A percentile compares a stretch with the other conserved stretches of the same genome.
These are phyloP conservation scores for Neofusicoccum kwambonambiense DNA, from an alignment of 2,329 filamentous ascomycete species.

Conservation along the genomic window DNA sequence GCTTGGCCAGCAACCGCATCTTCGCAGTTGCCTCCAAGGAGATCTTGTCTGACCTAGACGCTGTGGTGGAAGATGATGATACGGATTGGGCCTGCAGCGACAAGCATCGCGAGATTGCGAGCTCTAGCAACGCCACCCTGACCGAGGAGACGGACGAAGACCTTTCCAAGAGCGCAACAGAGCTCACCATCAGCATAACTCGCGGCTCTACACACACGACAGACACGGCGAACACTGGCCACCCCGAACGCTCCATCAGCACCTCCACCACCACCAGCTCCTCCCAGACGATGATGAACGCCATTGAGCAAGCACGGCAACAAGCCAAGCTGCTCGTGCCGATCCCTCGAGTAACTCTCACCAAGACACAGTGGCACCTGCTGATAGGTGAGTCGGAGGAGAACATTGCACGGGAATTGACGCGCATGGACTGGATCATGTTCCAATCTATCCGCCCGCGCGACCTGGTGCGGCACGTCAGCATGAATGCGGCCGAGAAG, in stretches of 20 bases:
- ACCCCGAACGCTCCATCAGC: conserved; percentile 15
- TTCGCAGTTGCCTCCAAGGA: conserved; percentile 84
- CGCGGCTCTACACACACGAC: neutral
- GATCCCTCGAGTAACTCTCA: conserved; percentile 66
- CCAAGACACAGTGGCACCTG: conserved; percentile 83
- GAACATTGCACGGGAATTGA: conserved; percentile 85
- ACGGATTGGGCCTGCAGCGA: conserved; percentile 88
- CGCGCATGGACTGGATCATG: conserved; percentile 96
- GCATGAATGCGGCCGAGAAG: conserved; percentile 67
- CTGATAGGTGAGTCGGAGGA: conserved; percentile 87
- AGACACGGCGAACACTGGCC: neutral
- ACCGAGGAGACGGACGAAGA: conserved; percentile 24
- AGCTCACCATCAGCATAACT: conserved; percentile 12
- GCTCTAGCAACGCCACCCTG: conserved; percentile 41
- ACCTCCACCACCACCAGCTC: conserved; percentile 30
- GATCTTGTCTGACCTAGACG: conserved; percentile 75
- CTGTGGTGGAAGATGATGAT: conserved; percentile 82
- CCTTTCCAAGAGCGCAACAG: conserved; percentile 10
- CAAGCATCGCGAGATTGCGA: conserved; percentile 50
- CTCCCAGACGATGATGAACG: conserved; percentile 56
- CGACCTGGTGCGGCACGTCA: conserved; percentile 90
- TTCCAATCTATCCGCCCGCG: conserved; percentile 92
- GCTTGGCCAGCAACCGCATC: conserved; percentile 73
- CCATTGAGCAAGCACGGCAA: conserved; percentile 76
- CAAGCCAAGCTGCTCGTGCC: conserved; percentile 73